Evolutionary conservation across 1,139 yeast species (phyloP).

Genomic region (Kodamaea plutei): DNA sequence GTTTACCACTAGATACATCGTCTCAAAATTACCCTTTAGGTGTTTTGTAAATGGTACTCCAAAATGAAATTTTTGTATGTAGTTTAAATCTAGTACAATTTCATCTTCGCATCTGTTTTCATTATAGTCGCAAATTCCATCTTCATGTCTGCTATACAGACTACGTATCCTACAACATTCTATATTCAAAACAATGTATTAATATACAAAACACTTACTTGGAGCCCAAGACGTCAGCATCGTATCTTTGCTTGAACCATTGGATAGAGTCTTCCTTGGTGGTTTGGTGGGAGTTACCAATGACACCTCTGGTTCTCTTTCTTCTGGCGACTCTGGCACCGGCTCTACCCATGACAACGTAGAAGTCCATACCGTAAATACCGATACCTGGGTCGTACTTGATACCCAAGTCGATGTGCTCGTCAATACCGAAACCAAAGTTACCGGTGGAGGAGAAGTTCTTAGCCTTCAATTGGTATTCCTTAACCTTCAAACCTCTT

Average conservation of each 20-base stretch:
- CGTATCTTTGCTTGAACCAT: constrained; percentile 99
- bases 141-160: no score
- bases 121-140: no score
- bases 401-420: constrained; percentile 99
- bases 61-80: no score
- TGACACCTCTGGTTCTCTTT: constrained; percentile 87
- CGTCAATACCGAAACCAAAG: constrained; percentile 99
- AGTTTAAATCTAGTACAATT: no score
- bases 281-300: constrained; percentile 94
- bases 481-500: constrained; percentile 99
- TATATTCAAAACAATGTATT: constrained; percentile 4
- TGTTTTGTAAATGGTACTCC: no score
- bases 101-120: no score
- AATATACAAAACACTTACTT: constrained; percentile 45
- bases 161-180: no score
- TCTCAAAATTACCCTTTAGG: no score
- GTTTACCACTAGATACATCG: no score
- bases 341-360: constrained; percentile 99
- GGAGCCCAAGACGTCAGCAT: constrained; percentile 86
- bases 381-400: constrained; percentile 99
- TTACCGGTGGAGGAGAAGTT: constrained; percentile 99
- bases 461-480: constrained; percentile 89
- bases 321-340: constrained; percentile 99
- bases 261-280: constrained; percentile 89
- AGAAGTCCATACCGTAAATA: constrained; percentile 99